Base-by-base conservation (phyloP, 2,329 filamentous ascomycete genomes). In the Xylariales sp. region DNA sequence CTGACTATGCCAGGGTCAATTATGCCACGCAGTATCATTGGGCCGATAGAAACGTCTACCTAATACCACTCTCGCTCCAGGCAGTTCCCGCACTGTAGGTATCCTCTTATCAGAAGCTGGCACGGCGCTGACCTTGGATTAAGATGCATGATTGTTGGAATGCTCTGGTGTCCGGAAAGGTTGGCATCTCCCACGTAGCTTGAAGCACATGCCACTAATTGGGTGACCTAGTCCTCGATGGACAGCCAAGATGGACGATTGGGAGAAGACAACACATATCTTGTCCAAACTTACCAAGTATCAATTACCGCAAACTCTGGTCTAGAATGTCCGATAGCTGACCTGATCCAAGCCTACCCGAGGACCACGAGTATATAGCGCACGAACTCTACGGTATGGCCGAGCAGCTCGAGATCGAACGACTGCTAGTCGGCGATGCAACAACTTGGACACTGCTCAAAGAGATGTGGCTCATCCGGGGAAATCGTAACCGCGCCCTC, bases 171-270 rank as follows among this genome's bases (percentile, higher is more conserved):
- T 54, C 69, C 69, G 9, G 72, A 75, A 48, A 68, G 62, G 63
- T 62, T 49, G n/a, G 27, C 12, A 24, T 9, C 14, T 10, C 4
- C n/a, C n/a, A n/a, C n/a, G n/a, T n/a, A n/a, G n/a, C n/a, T n/a
- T n/a, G n/a, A n/a, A n/a, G n/a, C n/a, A n/a, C n/a, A n/a, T n/a
- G n/a, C n/a, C n/a, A n/a, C n/a, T n/a, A n/a, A n/a, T n/a, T n/a
- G n/a, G n/a, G 20, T 19, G 14, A 19, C 68, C 73, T 45, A 83
- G 78, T 5, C 82, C 82, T 11, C 73, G 83, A 49, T 86, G 78
- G 75, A 73, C 83, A 18, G 83, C 82, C 18, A 77, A 79, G 50
- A 71, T 78, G 51, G 81, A 85, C 51, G 72, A 80, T 48, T 85
- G 80, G 80, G 82, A 86, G 45, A 67, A 75, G 29, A 78, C 82